phyloP scores from a whole-genome alignment of 805 yeast species.

The Metschnikowia lachancei region DNA sequence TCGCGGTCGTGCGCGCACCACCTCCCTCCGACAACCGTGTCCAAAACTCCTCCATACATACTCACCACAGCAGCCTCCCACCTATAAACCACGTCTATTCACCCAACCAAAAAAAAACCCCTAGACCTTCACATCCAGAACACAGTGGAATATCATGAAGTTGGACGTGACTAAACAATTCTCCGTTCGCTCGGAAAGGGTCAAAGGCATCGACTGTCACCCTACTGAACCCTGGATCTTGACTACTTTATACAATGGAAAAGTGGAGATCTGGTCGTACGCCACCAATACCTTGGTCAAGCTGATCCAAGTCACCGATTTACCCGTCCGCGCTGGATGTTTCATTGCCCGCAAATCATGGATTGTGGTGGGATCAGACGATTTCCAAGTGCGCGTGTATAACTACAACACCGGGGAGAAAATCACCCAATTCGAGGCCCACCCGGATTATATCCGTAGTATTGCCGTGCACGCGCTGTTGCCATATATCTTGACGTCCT shows the following conservation, averaged over 20 bases:
- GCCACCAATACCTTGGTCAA: slow-evolving; percentile 82
- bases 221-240: slow-evolving; percentile 97
- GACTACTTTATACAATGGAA: slow-evolving; percentile 87
- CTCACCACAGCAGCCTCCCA: too few relatives aligned
- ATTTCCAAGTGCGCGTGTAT: slow-evolving; percentile 88
- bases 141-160: slow-evolving; percentile 26
- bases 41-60: slow-evolving; percentile 6
- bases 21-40: slow-evolving; percentile 15
- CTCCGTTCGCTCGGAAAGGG: slow-evolving; percentile 91
- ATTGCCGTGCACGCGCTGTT: slow-evolving; percentile 93
- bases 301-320: slow-evolving; percentile 89
- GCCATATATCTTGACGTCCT: slow-evolving; percentile 82
- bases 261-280: slow-evolving; percentile 90
- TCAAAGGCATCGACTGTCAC: slow-evolving; percentile 96
- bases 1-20: slow-evolving; percentile 16
- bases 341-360: slow-evolving; percentile 95
- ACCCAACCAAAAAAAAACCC: too few relatives aligned
- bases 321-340: slow-evolving; percentile 94
- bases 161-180: slow-evolving; percentile 66
- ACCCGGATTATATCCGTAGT: slow-evolving; percentile 92
- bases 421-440: slow-evolving; percentile 94
- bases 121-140: neutral
- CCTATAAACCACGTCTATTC: too few relatives aligned
- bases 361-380: slow-evolving; percentile 96
- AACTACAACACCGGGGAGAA: slow-evolving; percentile 96